These are phyloP conservation scores for Plasmodium blacklocki DNA, from an alignment of 169 alveolate species.

Conservation along the genomic window DNA sequence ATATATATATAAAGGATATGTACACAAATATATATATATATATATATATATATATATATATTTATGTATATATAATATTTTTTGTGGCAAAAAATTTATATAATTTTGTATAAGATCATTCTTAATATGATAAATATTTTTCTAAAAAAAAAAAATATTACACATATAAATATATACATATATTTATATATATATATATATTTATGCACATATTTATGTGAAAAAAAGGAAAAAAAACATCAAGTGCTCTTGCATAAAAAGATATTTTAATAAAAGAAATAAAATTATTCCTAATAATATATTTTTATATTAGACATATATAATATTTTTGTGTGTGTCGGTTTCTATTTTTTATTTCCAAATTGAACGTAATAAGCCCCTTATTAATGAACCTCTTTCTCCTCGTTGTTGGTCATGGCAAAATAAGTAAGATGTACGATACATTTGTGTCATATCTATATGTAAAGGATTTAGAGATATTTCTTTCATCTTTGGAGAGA, in stretches of 20 bases:
- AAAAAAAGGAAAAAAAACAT: neutral
- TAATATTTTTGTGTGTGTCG: neutral
- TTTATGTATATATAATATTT: too few species aligned
- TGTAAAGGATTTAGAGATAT: constrained; percentile 34
- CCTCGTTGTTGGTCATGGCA: constrained; percentile 16
- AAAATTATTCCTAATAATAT: neutral
- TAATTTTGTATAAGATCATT: too few species aligned
- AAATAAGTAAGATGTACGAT: constrained; percentile 8
- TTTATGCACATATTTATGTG: neutral
- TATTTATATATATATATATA: too few species aligned
- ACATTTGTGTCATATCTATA: constrained; percentile 42
- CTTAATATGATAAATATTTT: too few species aligned
- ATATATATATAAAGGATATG: too few species aligned
- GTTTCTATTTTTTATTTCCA: constrained; percentile 10
- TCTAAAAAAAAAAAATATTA: too few species aligned
- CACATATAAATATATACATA: too few species aligned
- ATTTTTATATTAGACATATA: neutral
- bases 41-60: too few species aligned
- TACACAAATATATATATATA: too few species aligned
- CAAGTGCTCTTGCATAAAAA: neutral
- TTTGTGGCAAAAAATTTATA: too few species aligned
- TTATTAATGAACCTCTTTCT: constrained; percentile 23
- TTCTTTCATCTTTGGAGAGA: constrained; percentile 27
- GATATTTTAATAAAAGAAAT: neutral
- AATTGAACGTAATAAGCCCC: constrained; percentile 38